Evolutionary conservation across 495 filamentous ascomycete species (phyloP).

Genomic region (Aspergillus egyptiacus): DNA sequence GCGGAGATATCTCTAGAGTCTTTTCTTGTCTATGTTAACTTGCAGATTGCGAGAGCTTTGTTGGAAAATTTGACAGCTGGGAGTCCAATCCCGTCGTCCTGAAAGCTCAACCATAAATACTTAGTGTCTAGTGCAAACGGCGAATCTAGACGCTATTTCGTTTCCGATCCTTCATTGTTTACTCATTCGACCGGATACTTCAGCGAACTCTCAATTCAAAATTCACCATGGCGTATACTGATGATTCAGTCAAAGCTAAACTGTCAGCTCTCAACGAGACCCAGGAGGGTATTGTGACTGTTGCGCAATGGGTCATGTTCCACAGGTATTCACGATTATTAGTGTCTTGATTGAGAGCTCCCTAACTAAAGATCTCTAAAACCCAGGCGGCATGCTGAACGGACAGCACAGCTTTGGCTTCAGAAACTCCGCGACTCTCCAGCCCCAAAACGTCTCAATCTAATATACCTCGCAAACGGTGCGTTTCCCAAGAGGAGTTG

Average conservation of each 20-base stretch:
- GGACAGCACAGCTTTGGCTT: constrained; percentile 83
- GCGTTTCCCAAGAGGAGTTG: constrained; percentile 17
- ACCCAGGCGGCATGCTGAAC: constrained; percentile 76
- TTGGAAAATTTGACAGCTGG: neutral
- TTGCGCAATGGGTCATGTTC: constrained; percentile 99
- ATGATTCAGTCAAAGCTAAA: constrained; percentile 89
- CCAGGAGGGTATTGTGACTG: constrained; percentile 90
- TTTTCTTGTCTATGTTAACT: neutral
- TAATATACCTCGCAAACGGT: constrained; percentile 97
- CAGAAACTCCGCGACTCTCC: constrained; percentile 79
- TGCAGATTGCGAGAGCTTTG: neutral
- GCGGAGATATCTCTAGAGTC: neutral
- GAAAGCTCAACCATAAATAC: neutral
- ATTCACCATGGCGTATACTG: constrained; percentile 76
- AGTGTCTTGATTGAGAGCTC: constrained; percentile 1
- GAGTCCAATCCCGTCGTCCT: neutral
- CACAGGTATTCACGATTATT: constrained; percentile 62
- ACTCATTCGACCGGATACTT: neutral
- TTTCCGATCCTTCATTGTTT: too few species aligned
- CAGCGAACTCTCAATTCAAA: too few species aligned
- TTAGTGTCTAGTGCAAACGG: neutral
- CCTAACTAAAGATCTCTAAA: constrained; percentile 19
- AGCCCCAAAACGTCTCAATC: constrained; percentile 75
- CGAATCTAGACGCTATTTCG: too few species aligned
- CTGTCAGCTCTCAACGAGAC: constrained; percentile 92